Evolutionary conservation across 345 rosid species (phyloP), one percentile per base, ranked within the genome.

Genomic region (Raphanus sativus): DNA sequence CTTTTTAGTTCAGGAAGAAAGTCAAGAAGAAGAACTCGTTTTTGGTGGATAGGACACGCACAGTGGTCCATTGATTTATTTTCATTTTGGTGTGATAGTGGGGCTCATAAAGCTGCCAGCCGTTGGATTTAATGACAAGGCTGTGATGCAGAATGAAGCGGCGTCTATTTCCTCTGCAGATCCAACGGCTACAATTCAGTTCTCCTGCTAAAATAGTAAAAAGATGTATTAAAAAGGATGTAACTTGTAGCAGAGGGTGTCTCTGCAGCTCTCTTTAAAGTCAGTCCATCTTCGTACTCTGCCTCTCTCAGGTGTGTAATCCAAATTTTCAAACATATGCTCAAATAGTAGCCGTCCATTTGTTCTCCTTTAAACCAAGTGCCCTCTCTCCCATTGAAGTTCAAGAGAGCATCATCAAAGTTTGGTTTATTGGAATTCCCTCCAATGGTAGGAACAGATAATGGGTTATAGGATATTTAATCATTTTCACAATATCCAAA

Each of bases 241-340:
- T 72, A 15, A 63, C 82, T 79, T 74, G 82, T 79, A 68, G 62
- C 71, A 79, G 75, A 74, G 82, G 78, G 78, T 69, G 75, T 79
- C 75, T 69, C 82, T 79, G 82, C 63, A 55, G 63, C 75, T 63
- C 6, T 79, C 82, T 74, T 79, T 69, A 68, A 74, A 62, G 71
- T 69, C 82, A 8, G 73, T 67, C 67, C 58, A 56, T 73, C 52
- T 78, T 66, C 40, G 63, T 65, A 66, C 73, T 78, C 81, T 73
- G 77, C 21, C 21, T 45, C 42, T 40, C 52, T 42, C 82, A 40
- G n/a, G 82, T 42, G 55, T 48, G 17, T 74, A 40, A 72, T 69
- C 70, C 69, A 62, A 8, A 4, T 79, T 63, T 67, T 64, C 54
- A 79, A 58, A 17, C 21, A 21, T 21, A 21, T 21, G 21, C 21